Percentiles rank a stretch among this genome's conserved stretches.
phyloP scores from a whole-genome alignment of 2,329 filamentous ascomycete species.

The Nectriaceae sp. region DNA sequence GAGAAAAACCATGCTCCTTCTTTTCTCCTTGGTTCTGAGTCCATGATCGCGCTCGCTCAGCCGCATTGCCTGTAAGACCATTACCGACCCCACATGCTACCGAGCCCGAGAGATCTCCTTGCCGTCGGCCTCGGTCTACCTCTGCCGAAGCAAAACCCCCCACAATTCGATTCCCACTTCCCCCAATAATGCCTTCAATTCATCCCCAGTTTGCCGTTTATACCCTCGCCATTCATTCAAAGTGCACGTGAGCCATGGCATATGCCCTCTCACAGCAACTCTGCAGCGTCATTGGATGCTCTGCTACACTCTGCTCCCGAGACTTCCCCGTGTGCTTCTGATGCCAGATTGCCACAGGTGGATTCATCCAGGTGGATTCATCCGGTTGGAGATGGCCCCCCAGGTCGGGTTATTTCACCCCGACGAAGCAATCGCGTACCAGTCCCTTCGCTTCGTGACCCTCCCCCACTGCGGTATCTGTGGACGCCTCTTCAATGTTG shows the following conservation, averaged over 20 bases:
- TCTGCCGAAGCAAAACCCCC: neutral
- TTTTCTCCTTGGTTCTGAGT: neutral
- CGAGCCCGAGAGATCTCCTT: neutral
- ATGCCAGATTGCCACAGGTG: conserved; percentile 1
- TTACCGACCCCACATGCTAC: neutral
- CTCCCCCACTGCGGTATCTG: neutral
- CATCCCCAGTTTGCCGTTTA: too few species aligned
- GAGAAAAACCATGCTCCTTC: neutral
- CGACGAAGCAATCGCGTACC: conserved; percentile 2
- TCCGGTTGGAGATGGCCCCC: conserved; percentile 11
- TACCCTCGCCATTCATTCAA: neutral
- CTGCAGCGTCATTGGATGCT: neutral
- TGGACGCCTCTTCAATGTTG: too few species aligned
- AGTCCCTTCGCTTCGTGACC: neutral
- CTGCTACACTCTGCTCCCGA: neutral
- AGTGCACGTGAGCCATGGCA: neutral
- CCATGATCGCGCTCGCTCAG: neutral
- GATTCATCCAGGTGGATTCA: too few species aligned
- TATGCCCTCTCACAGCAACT: neutral
- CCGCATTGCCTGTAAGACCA: neutral
- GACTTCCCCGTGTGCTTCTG: neutral
- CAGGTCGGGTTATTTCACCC: conserved; percentile 9
- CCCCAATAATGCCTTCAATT: neutral
- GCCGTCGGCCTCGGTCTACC: neutral
- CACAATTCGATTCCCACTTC: neutral